Percentiles rank a stretch among this genome's conserved stretches.
Conservation (phyloP, 305 asterid genomes). For the Petunia hybrid region DNA sequence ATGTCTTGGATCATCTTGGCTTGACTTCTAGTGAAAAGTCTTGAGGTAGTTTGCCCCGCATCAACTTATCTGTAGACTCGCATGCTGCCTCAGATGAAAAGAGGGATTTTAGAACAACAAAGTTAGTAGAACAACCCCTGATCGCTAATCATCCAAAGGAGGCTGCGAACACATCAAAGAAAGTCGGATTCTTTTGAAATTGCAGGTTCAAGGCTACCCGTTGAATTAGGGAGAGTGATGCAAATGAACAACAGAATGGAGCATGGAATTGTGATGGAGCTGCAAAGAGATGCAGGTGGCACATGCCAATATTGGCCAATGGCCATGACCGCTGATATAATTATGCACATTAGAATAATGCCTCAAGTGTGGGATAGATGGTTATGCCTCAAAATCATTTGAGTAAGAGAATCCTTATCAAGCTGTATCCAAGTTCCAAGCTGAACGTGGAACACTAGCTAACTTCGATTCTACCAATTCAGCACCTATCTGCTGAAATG, state of each 20-base stretch:
- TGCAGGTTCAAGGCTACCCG: slow-evolving; percentile 88
- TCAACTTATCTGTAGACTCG: too few species aligned
- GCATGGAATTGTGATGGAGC: slow-evolving; percentile 40
- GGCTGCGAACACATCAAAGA: too few species aligned
- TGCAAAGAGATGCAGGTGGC: slow-evolving; percentile 49
- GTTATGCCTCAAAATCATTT: slow-evolving; percentile 86
- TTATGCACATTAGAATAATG: slow-evolving; percentile 78
- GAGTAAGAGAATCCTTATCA: slow-evolving; percentile 80
- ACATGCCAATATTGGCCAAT: slow-evolving; percentile 67
- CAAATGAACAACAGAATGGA: slow-evolving; percentile 48
- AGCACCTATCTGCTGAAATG: background rate
- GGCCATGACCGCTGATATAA: slow-evolving; percentile 94
- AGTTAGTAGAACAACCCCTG: too few species aligned
- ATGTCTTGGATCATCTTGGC: too few species aligned
- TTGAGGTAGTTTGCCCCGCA: too few species aligned
- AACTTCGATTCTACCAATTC: slow-evolving; percentile 7
- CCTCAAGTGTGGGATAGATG: slow-evolving; percentile 80
- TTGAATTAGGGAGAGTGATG: slow-evolving; percentile 60
- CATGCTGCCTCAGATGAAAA: too few species aligned
- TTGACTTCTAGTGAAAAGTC: too few species aligned
- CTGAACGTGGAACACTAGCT: slow-evolving; percentile 35
- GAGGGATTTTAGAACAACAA: too few species aligned
- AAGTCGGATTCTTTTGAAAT: background rate
- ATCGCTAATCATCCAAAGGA: too few species aligned
- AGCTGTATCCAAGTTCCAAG: slow-evolving; percentile 73